phyloP scores from a whole-genome alignment of 495 filamentous ascomycete species.

The Parachaetomium inaequale region DNA sequence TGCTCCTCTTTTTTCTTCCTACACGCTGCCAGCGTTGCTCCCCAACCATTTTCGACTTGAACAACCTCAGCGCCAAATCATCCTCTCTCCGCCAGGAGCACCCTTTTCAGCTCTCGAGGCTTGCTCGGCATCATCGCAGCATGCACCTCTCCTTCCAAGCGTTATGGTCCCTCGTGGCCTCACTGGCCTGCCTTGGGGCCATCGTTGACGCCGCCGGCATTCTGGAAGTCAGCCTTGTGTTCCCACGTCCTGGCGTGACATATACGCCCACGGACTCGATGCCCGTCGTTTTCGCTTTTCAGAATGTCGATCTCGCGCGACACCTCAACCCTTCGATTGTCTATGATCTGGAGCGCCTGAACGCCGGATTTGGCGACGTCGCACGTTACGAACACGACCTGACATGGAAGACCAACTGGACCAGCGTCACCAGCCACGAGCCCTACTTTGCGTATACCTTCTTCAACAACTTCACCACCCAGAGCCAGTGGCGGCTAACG shows the following conservation, averaged over 20 bases:
- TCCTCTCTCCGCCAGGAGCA: too few relatives aligned
- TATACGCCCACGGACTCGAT: not conserved
- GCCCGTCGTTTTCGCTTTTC: constrained; percentile 41
- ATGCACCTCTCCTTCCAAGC: not conserved
- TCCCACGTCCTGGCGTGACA: not conserved
- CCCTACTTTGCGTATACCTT: constrained; percentile 24
- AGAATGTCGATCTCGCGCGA: constrained; percentile 26
- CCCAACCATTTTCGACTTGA: too few relatives aligned
- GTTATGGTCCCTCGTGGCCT: not conserved
- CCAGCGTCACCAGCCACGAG: constrained; percentile 23
- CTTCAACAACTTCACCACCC: constrained; percentile 10
- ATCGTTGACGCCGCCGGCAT: not conserved
- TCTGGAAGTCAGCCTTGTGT: not conserved
- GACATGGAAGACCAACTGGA: constrained; percentile 18
- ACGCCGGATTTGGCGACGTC: not conserved
- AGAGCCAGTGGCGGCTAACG: constrained; percentile 16
- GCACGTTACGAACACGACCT: not conserved
- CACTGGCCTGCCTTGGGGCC: not conserved
- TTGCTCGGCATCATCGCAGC: not conserved
- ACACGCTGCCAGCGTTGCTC: too few relatives aligned
- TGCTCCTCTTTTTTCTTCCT: too few relatives aligned
- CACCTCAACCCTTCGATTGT: constrained; percentile 12
- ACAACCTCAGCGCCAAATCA: too few relatives aligned
- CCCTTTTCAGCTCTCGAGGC: not conserved
- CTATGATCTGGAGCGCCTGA: not conserved